Conservation (phyloP, 495 filamentous ascomycete genomes). For the Echria macrotheca region DNA sequence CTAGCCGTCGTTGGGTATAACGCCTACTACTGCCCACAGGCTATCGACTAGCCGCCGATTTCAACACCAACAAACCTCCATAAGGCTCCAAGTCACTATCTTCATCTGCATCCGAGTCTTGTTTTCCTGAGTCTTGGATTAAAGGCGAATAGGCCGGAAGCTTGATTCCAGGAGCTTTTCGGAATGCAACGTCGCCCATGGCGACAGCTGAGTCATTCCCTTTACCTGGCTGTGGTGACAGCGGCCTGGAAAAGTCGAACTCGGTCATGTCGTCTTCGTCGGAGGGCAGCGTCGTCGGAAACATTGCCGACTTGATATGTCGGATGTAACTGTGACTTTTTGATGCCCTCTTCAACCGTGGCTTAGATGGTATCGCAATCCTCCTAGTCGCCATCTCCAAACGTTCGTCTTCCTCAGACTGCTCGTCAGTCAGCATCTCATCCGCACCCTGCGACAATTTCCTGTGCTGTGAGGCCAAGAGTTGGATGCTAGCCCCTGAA, state of each 20-base stretch:
- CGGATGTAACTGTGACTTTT: constrained; percentile 23
- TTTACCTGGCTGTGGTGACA: background rate
- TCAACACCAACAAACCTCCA: too few relatives aligned
- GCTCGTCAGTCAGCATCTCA: constrained; percentile 27
- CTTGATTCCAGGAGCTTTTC: background rate
- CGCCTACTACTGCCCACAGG: too few relatives aligned
- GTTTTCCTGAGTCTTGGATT: background rate
- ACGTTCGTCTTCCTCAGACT: constrained; percentile 38
- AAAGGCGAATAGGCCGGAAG: background rate
- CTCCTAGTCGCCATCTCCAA: constrained; percentile 30
- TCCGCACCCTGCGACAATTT: constrained; percentile 16
- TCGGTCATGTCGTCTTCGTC: background rate
- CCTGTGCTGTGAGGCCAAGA: constrained; percentile 20
- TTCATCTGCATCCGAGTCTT: background rate
- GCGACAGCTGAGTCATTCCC: constrained; percentile 1
- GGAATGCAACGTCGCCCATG: background rate
- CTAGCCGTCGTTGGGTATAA: too few relatives aligned
- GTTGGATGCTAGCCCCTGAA: constrained; percentile 26
- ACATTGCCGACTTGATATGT: constrained; percentile 9
- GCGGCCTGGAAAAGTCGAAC: background rate
- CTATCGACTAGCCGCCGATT: too few relatives aligned
- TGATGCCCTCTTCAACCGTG: constrained; percentile 25
- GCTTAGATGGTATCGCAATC: background rate
- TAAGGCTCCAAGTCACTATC: background rate
- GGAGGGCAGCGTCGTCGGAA: background rate